Evolutionary conservation across 2,329 filamentous ascomycete species (phyloP).

Genomic region (Alternaria sp.): DNA sequence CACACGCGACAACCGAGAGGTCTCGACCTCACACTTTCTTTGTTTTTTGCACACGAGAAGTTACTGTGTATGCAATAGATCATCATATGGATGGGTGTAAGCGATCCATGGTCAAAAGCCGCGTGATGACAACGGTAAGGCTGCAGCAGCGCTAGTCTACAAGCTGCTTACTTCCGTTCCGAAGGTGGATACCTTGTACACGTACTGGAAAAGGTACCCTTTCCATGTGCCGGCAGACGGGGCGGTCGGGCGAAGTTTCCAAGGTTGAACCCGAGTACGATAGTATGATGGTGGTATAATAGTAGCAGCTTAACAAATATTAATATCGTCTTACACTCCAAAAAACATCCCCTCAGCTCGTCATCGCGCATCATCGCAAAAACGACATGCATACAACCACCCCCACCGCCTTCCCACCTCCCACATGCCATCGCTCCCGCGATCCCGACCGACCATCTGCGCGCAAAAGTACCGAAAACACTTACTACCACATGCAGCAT

Average conservation of each 20-base stretch:
- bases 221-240: not conserved
- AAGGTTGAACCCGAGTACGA: not conserved
- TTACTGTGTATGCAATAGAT: not conserved
- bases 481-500: not conserved
- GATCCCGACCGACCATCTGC: not conserved
- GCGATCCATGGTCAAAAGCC: not conserved
- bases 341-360: not conserved
- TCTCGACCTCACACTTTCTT: not conserved
- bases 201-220: not conserved
- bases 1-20: not conserved
- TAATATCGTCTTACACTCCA: not conserved
- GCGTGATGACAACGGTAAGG: conserved; percentile 7
- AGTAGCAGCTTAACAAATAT: not conserved
- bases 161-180: not conserved
- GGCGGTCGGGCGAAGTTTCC: not conserved
- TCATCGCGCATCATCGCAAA: not conserved
- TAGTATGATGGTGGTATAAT: not conserved
- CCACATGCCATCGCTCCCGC: not conserved
- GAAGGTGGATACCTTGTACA: not conserved
- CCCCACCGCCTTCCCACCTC: not conserved
- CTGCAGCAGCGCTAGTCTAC: conserved; percentile 2
- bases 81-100: not conserved
- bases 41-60: not conserved
- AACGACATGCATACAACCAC: not conserved
- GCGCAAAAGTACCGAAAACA: not conserved